Conservation (phyloP, 306 rosid genomes). For the Pterocarpus macrocarpus region DNA sequence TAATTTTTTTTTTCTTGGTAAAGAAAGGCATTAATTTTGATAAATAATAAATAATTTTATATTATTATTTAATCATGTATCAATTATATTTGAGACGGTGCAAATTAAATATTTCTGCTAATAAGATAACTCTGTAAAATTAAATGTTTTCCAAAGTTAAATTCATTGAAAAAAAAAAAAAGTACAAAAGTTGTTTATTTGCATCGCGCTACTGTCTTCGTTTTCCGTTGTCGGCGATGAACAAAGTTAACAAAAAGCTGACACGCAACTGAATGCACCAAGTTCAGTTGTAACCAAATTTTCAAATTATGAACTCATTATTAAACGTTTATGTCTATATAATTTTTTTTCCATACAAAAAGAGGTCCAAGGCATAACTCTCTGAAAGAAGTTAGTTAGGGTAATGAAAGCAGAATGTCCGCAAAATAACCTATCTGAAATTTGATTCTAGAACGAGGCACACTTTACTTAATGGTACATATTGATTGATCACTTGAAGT, state of each 20-base stretch:
- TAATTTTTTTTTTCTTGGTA: too few species aligned
- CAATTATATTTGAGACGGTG: too few species aligned
- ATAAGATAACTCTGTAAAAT: too few species aligned
- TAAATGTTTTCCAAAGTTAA: too few species aligned
- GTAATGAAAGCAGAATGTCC: too few species aligned
- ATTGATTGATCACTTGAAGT: not conserved
- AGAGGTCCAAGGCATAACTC: not conserved
- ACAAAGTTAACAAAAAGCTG: not conserved
- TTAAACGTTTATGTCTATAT: not conserved
- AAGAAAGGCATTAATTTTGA: too few species aligned
- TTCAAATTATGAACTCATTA: not conserved
- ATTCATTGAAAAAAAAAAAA: too few species aligned
- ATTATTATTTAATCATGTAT: too few species aligned
- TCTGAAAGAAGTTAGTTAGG: not conserved
- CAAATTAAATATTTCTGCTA: too few species aligned
- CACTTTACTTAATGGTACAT: not conserved
- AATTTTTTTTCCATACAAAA: not conserved
- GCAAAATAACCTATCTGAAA: not conserved
- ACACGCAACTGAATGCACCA: slow-evolving; percentile 21
- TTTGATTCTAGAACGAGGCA: not conserved
- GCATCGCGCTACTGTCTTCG: not conserved
- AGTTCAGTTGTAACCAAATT: not conserved
- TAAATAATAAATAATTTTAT: too few species aligned
- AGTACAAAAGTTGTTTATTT: not conserved
- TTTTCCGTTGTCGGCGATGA: slow-evolving; percentile 23